phyloP scores from a whole-genome alignment of 495 filamentous ascomycete species.

The Aspergillus cavernicola region DNA sequence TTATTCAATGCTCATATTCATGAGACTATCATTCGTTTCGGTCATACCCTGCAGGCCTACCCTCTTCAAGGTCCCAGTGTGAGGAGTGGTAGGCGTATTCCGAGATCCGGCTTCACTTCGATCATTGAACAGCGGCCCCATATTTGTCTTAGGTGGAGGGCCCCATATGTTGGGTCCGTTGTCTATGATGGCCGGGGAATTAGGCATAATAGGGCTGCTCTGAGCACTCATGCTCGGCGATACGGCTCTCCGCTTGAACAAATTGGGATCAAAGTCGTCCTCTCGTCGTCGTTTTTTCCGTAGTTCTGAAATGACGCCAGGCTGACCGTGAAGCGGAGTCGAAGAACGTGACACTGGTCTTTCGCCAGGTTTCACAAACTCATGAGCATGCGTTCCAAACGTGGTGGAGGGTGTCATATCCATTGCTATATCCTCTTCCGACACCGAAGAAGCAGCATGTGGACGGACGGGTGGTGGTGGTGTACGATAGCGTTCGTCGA shows the following conservation, averaged over 20 bases:
- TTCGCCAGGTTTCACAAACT: constrained; percentile 31
- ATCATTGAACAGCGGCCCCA: constrained; percentile 47
- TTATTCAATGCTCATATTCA: constrained; percentile 94
- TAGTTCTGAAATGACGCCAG: constrained; percentile 59
- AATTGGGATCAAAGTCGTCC: constrained; percentile 84
- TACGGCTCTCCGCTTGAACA: constrained; percentile 91
- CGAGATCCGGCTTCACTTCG: constrained; percentile 42
- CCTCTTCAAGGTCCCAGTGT: constrained; percentile 53
- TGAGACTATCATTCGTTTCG: constrained; percentile 91
- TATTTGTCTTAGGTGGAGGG: constrained; percentile 58
- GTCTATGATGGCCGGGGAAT: constrained; percentile 71
- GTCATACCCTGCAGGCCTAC: constrained; percentile 93
- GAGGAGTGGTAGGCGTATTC: constrained; percentile 22
- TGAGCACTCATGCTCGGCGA: constrained; percentile 89
- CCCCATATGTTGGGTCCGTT: constrained; percentile 64
- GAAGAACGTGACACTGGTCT: constrained; percentile 44
- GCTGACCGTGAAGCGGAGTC: constrained; percentile 42
- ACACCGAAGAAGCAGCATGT: constrained; percentile 54
- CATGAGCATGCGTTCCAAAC: constrained; percentile 26
- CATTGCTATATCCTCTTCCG: constrained; percentile 74
- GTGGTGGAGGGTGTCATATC: constrained; percentile 64
- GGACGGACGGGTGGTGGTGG: constrained; percentile 60
- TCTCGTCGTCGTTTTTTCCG: constrained; percentile 80
- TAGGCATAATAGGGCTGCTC: constrained; percentile 78
- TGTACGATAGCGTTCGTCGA: constrained; percentile 59